Evolutionary conservation across 805 yeast species (phyloP).

Genomic region (Saccharomycopsis oosterbeekiorum): DNA sequence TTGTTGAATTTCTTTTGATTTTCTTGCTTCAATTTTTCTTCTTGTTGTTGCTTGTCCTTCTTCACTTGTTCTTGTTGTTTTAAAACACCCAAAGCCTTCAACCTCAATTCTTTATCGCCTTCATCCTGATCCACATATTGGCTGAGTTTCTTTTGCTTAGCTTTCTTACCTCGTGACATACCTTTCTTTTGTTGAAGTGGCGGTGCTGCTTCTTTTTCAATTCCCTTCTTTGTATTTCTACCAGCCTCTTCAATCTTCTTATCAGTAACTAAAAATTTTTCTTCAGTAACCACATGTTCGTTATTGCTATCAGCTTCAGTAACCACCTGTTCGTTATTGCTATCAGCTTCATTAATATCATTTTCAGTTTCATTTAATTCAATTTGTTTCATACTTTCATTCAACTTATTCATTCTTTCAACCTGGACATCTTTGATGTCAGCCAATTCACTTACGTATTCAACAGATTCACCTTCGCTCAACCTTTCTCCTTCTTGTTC

Average conservation of each 20-base stretch:
- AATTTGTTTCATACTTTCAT: not conserved
- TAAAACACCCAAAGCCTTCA: slow-evolving; percentile 78
- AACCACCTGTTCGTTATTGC: not conserved
- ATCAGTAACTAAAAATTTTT: not conserved
- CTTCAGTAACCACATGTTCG: not conserved
- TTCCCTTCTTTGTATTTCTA: slow-evolving; percentile 6
- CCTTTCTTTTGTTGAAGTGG: slow-evolving; percentile 22
- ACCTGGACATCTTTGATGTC: slow-evolving; percentile 25
- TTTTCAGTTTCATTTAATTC: slow-evolving; percentile 9
- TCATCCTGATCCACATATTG: slow-evolving; percentile 86
- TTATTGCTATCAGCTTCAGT: slow-evolving; percentile 13
- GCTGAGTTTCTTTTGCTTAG: slow-evolving; percentile 72
- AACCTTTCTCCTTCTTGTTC: slow-evolving; percentile 24
- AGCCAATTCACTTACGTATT: slow-evolving; percentile 24
- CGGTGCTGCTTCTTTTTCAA: not conserved
- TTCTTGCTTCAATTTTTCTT: slow-evolving; percentile 21
- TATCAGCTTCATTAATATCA: slow-evolving; percentile 17
- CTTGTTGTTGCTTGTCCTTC: slow-evolving; percentile 28
- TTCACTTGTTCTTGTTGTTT: slow-evolving; percentile 40
- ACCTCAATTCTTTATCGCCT: slow-evolving; percentile 63
- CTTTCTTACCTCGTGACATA: slow-evolving; percentile 73
- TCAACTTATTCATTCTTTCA: slow-evolving; percentile 3
- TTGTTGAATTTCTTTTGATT: slow-evolving; percentile 21
- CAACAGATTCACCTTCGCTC: slow-evolving; percentile 24
- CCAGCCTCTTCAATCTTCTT: slow-evolving; percentile 11